These are phyloP conservation scores for Citeromyces hawaiiensis DNA, from an alignment of 1,139 yeast species.

Conservation along the genomic window DNA sequence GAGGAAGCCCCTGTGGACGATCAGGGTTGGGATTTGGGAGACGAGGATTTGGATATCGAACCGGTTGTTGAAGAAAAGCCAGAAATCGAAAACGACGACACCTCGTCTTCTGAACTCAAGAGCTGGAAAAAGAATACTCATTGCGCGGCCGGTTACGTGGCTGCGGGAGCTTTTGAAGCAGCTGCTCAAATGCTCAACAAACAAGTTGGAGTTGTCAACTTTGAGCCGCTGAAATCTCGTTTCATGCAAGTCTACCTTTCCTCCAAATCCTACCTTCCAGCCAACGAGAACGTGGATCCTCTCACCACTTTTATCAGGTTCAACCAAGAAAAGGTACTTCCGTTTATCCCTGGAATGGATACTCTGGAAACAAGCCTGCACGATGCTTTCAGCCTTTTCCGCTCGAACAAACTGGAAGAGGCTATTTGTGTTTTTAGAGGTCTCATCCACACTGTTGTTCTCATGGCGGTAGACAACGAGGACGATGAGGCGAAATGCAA, in stretches of 20 bases:
- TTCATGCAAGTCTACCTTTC: conserved; percentile 77
- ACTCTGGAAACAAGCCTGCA: conserved; percentile 50
- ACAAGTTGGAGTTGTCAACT: conserved; percentile 76
- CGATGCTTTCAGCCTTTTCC: conserved; percentile 72
- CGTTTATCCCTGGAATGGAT: conserved; percentile 66
- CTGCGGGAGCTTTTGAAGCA: conserved; percentile 93
- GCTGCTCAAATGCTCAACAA: conserved; percentile 87
- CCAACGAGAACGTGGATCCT: conserved; percentile 57
- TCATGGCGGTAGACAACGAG: conserved; percentile 57
- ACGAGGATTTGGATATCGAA: conserved; percentile 47
- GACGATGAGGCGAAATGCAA: conserved; percentile 69
- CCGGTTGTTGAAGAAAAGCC: conserved; percentile 48
- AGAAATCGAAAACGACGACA: conserved; percentile 31
- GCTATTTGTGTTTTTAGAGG: conserved; percentile 74
- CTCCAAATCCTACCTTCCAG: conserved; percentile 63
- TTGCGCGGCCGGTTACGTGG: conserved; percentile 85
- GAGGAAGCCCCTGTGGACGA: conserved; percentile 34
- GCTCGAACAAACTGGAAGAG: conserved; percentile 66
- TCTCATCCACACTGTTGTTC: conserved; percentile 63
- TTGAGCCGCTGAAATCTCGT: conserved; percentile 75
- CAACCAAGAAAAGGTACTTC: conserved; percentile 46
- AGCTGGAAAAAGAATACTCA: conserved; percentile 84
- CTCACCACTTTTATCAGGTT: conserved; percentile 56
- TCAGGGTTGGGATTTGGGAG: conserved; percentile 45
- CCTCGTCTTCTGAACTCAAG: conserved; percentile 44